Evolutionary conservation across 208 protist species (phyloP), one percentile per base, ranked within the genome.

Genomic region (Trypanosoma cruzi): DNA sequence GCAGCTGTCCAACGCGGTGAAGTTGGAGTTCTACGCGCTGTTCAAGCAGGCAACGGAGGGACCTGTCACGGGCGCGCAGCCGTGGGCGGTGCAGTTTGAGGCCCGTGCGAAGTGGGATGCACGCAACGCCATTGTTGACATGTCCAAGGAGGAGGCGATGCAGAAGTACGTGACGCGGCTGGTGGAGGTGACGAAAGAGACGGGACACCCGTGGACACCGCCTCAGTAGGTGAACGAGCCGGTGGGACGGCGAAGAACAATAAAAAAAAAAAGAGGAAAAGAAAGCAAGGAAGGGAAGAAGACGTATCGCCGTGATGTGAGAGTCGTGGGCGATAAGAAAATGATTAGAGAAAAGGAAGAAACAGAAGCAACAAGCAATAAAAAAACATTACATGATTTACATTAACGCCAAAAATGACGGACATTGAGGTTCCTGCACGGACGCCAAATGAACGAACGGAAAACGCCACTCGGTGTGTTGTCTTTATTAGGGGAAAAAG

Each of bases 11-110:
- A 97, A 98, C 72, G 80, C 84, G 11, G 92, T 92, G 44, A 89
- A 94, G 71, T 89, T 99, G 7, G 69, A 95, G 73, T 87, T 98
- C 65, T 99, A 99, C 81, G 88, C 76, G n/a, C 75, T 98, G 18
- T 99, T 85, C 90, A 99, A 99, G 88, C 98, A 99, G 84, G 97
- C 90, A 40, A 99, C 93, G 37, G 95, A 96, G 71, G 98, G 98
- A 8, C 91, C 98, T 53, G 90, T 96, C 62, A 86, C 84, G 68
- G 93, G 90, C 42, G 60, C 69, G 24, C 94, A 93, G 80, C 94
- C 94, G 61, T 98, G 90, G 86, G 88, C 90, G 8, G 89, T 98
- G n/a, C 85, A 97, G 66, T 24, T 98, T 34, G 91, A 96, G 84
- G 88, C 89, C 13, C 87, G 92, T 59, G 94, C 94, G 72, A 99